These are phyloP conservation scores for Cicer bijugum DNA, from an alignment of 306 rosid genomes.

Conservation along the genomic window DNA sequence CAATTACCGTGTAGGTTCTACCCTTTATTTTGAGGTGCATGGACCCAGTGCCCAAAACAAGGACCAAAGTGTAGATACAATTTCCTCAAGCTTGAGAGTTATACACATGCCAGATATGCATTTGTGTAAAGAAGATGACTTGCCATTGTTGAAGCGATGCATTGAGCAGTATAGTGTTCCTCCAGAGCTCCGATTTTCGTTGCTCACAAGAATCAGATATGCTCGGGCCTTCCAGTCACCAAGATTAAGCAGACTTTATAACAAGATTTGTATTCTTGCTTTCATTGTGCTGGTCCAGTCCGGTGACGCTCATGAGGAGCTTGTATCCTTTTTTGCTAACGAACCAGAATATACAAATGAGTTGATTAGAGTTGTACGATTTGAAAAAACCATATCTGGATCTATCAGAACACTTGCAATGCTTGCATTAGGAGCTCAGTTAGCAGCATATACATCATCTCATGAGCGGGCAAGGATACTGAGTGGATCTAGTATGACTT, in stretches of 20 bases:
- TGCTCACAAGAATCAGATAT: slow-evolving; percentile 90
- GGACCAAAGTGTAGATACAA: slow-evolving; percentile 53
- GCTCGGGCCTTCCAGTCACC: slow-evolving; percentile 87
- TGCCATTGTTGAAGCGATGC: slow-evolving; percentile 75
- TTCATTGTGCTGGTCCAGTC: slow-evolving; percentile 92
- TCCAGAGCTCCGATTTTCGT: slow-evolving; percentile 74
- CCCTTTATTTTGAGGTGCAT: slow-evolving; percentile 89
- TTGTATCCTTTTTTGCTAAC: slow-evolving; percentile 88
- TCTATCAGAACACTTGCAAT: slow-evolving; percentile 88
- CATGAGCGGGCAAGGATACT: slow-evolving; percentile 92
- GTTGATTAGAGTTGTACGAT: slow-evolving; percentile 85
- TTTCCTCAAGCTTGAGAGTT: slow-evolving; percentile 62
- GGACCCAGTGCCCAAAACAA: slow-evolving; percentile 59
- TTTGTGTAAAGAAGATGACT: slow-evolving; percentile 77
- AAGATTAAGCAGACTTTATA: slow-evolving; percentile 79
- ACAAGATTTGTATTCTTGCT: slow-evolving; percentile 91
- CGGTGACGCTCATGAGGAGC: slow-evolving; percentile 91
- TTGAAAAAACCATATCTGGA: slow-evolving; percentile 84
- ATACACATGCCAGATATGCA: slow-evolving; percentile 84
- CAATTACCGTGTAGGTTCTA: slow-evolving; percentile 77
- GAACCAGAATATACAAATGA: slow-evolving; percentile 97
- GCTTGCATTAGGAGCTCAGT: slow-evolving; percentile 98
- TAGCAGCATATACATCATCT: slow-evolving; percentile 93
- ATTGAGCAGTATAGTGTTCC: slow-evolving; percentile 77
- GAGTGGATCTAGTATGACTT: slow-evolving; percentile 86